These are phyloP conservation scores for Metschnikowia drakensbergensis DNA, from an alignment of 805 yeast species.

Conservation along the genomic window DNA sequence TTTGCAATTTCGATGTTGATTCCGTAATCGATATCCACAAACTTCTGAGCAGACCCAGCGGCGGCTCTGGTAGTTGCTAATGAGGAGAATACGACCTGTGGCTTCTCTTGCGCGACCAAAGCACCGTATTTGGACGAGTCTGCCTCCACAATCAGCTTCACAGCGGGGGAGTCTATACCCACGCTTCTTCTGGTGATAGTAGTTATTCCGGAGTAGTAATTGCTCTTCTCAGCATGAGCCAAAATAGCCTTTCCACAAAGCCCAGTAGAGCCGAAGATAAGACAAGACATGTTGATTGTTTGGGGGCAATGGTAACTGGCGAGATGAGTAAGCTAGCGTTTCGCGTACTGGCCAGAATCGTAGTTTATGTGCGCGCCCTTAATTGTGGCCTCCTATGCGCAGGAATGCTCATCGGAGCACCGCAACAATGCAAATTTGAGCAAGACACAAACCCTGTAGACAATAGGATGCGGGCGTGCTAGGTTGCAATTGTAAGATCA, in stretches of 20 bases:
- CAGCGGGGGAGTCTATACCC: conserved; percentile 26
- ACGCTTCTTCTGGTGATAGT: conserved; percentile 53
- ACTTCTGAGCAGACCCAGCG: conserved; percentile 67
- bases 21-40: conserved; percentile 70
- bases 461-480: not conserved
- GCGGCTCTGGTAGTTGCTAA: conserved; percentile 19
- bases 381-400: not conserved
- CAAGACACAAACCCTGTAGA: not conserved
- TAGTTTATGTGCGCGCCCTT: not conserved
- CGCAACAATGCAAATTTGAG: not conserved
- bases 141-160: conserved; percentile 38
- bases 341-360: no score
- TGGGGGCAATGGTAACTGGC: not conserved
- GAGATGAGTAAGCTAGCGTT: not conserved
- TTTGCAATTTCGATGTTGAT: conserved; percentile 64
- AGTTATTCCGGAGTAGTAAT: conserved; percentile 36
- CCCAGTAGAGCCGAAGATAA: conserved; percentile 71
- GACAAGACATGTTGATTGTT: conserved; percentile 12
- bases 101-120: conserved; percentile 11
- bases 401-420: not conserved
- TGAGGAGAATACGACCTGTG: conserved; percentile 13
- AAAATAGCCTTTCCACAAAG: conserved; percentile 62
- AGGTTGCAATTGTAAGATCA: not conserved
- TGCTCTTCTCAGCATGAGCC: conserved; percentile 37
- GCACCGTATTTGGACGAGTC: conserved; percentile 51